These are phyloP conservation scores for Diutina pseudorugosa DNA, from an alignment of 1,139 yeast species.

Conservation along the genomic window DNA sequence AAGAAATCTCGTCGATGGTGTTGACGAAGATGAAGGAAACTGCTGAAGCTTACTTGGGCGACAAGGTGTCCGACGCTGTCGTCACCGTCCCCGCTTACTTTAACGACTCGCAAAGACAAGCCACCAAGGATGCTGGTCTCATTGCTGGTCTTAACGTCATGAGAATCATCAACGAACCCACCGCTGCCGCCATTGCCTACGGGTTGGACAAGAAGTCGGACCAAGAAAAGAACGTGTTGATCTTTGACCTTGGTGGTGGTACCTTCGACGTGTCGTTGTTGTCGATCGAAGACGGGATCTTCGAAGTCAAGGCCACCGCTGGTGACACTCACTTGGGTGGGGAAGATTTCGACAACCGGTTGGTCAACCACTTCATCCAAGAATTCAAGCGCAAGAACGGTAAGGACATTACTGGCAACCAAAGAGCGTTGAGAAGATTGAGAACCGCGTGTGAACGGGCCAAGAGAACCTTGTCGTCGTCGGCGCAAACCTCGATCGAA, in stretches of 20 bases:
- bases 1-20: constrained; percentile 59
- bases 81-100: constrained; percentile 60
- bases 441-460: constrained; percentile 92
- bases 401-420: constrained; percentile 80
- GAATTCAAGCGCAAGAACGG: constrained; percentile 93
- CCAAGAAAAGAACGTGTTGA: constrained; percentile 71
- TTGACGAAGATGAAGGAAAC: constrained; percentile 55
- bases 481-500: constrained; percentile 78
- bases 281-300: constrained; percentile 90
- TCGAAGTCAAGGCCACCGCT: constrained; percentile 94
- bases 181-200: constrained; percentile 54
- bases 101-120: constrained; percentile 53
- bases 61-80: constrained; percentile 57
- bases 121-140: constrained; percentile 51
- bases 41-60: constrained; percentile 54
- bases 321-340: constrained; percentile 99
- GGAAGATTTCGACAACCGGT: constrained; percentile 76
- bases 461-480: constrained; percentile 79
- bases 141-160: constrained; percentile 49
- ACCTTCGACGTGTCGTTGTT: constrained; percentile 92
- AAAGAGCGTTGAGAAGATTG: constrained; percentile 78
- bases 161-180: constrained; percentile 51
- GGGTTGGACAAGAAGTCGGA: constrained; percentile 53
- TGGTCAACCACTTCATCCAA: constrained; percentile 66
- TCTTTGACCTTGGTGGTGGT: constrained; percentile 97